Evolutionary conservation across 2,329 filamentous ascomycete genomes (phyloP), one percentile per base, ranked within the genome.

Genomic region (Claviceps sorghi): DNA sequence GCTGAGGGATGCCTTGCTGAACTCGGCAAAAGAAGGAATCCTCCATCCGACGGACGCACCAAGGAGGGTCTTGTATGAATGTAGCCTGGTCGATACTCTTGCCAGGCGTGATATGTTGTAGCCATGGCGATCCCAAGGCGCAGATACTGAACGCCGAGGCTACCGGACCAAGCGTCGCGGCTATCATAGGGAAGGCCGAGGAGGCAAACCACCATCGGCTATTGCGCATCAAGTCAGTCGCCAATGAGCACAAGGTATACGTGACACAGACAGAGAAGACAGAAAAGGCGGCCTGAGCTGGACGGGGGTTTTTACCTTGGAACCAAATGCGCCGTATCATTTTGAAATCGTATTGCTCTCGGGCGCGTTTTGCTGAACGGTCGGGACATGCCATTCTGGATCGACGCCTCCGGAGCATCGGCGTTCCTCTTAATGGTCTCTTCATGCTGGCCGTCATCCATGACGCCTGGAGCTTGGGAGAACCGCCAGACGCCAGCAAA

Each of bases 71-170:
- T 0, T 58, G 42, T 52, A 85, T 74, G 26, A 77, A 79, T 2
- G 57, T 36, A 0, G 79, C 82, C 1, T 70, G 61, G 10, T 75
- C 68, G 6, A 76, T 62, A 1, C 74, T 63, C 5, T 74, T 69
- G 0, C 71, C 70, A 0, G 74, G 72, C 1, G 66, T 64, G 5
- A 78, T 67, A 48, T 72, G 71, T 63, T 83, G 78, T 55, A 86
- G 76, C 90, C 89, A 95, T 22, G 80, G 80, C 30, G 81, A 82
- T 1, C 88, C 86, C n/a, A 95, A 74, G 8, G 89, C 87, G 55
- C 86, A 88, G 54, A 95, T 88, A 53, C 85, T 91, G 67, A 93
- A 85, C 32, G 93, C 82, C 53, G 90, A 95, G 2, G 90, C 90
- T 10, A 95, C 78, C 0, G 90, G 90, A 1, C 88, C 88, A 2